phyloP scores from a whole-genome alignment of 2,329 filamentous ascomycete genomes.

The Colletotrichum echinochloae region DNA sequence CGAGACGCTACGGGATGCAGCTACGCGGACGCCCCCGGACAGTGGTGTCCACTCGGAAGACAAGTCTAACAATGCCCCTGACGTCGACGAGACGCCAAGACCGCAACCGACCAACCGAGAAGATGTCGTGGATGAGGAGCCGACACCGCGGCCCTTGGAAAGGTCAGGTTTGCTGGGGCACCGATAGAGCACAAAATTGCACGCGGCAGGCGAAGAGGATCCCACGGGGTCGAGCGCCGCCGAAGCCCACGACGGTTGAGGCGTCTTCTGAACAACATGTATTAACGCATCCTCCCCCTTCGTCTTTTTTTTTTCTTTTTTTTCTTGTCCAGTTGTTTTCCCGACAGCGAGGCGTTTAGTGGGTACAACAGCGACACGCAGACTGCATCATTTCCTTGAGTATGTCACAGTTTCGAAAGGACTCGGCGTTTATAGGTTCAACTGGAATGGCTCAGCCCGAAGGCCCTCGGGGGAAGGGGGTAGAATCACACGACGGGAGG shows the following conservation, averaged over 20 bases:
- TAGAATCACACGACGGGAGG: conserved; percentile 5
- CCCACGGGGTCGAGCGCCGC: not conserved
- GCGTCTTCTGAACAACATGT: conserved; percentile 16
- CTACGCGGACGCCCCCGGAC: conserved; percentile 48
- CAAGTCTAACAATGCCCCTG: conserved; percentile 40
- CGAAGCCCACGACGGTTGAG: not conserved
- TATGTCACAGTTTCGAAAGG: conserved; percentile 13
- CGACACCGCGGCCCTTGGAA: conserved; percentile 54
- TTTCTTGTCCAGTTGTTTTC: conserved; percentile 35
- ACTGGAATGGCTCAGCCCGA: conserved; percentile 4
- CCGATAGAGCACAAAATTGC: conserved; percentile 39
- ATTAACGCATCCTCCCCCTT: conserved; percentile 14
- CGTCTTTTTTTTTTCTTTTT: conserved; percentile 23
- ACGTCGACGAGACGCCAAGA: conserved; percentile 59
- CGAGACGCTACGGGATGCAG: conserved; percentile 42
- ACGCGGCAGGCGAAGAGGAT: conserved; percentile 5
- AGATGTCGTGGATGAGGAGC: conserved; percentile 50
- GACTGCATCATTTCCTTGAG: conserved; percentile 41
- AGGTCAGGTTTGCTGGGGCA: conserved; percentile 16
- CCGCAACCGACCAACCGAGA: conserved; percentile 45
- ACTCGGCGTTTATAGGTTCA: conserved; percentile 32
- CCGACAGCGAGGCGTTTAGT: conserved; percentile 39
- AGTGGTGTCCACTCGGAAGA: conserved; percentile 42
- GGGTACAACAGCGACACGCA: conserved; percentile 39
- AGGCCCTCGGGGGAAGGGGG: conserved; percentile 1